A percentile compares a stretch with the other conserved stretches of the same genome.
These are phyloP conservation scores for Coemansia sp. DNA, from an alignment of 192 early-diverging fungal genomes.

Conservation along the genomic window DNA sequence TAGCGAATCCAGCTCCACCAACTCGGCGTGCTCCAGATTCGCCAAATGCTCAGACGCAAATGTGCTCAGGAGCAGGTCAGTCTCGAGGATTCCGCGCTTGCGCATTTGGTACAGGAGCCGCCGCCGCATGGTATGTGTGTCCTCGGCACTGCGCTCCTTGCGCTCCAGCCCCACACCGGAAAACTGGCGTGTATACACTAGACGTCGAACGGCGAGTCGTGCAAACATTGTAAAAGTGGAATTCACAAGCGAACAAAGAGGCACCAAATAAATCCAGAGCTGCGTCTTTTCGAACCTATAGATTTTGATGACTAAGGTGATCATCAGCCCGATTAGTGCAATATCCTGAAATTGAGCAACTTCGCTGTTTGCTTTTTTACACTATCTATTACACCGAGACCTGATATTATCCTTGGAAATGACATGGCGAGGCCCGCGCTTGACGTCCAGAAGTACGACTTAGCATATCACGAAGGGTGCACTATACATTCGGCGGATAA, in stretches of 20 bases:
- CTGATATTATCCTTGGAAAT: too few species aligned
- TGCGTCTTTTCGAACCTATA: too few species aligned
- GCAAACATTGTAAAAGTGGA: neutral
- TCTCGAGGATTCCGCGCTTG: conserved; percentile 94
- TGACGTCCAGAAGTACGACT: too few species aligned
- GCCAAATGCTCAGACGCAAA: conserved; percentile 72
- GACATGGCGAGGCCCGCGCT: too few species aligned
- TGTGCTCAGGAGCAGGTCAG: conserved; percentile 86
- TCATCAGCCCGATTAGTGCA: too few species aligned
- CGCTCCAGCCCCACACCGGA: conserved; percentile 26
- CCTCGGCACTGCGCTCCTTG: conserved; percentile 62
- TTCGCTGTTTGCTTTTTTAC: too few species aligned
- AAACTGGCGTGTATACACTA: neutral
- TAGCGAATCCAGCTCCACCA: conserved; percentile 77
- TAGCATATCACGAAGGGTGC: too few species aligned
- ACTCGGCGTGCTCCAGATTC: conserved; percentile 54
- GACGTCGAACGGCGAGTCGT: neutral
- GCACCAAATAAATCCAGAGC: neutral
- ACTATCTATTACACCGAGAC: too few species aligned
- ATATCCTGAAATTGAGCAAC: too few species aligned
- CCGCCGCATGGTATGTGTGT: conserved; percentile 69
- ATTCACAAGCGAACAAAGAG: neutral
- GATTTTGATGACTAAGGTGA: too few species aligned
- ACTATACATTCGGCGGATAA: too few species aligned
- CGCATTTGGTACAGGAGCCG: conserved; percentile 84